Evolutionary conservation across 108 stramenopile species (phyloP), one percentile per base, ranked within the genome.

Genomic region (Aurantiochytrium sp.): DNA sequence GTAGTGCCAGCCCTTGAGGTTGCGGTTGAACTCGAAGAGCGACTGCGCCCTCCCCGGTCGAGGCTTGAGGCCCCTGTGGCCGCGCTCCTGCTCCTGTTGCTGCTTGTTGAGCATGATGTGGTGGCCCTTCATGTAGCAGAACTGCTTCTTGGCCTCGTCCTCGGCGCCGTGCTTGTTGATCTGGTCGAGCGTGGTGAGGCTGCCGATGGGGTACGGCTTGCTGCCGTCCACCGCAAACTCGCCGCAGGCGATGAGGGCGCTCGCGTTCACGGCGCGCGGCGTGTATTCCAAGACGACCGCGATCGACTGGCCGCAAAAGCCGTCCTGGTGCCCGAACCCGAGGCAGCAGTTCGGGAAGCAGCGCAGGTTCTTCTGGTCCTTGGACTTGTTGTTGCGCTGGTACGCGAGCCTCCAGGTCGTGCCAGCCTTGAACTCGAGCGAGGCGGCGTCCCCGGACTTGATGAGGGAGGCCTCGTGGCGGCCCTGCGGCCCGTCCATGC

Each of bases 361-460:
- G 21, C 73, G 39, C 39, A 81, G 73, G 45, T 81, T 81, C 73
- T 81, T 81, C 39, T 81, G 73, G 73, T 48, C 73, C 45, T 81
- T 81, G n/a, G 73, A 81, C 45, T 81, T 81, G 73, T 81, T 81
- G 39, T 81, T 81, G 27, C 73, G 73, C 73, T 81, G 73, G 30
- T 81, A 81, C 30, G 73, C 73, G 39, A 48, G 73, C 39, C 32
- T 81, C 73, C 73, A 81, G n/a, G 73, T 48, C 8, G 73, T 81
- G 73, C 73, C 73, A 42, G 39, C 36, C n/a, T 48, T 41, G 30
- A 81, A 81, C 3, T 81, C 42, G n/a, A 81, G 73, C n/a, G 24
- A 30, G 45, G 45, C 42, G 36, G 15, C 59, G 59, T 34, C 59
- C 1, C 59, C 59, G 3, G 50, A 15, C 50, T 52, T 65, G 59